Conservation (phyloP, 2,329 filamentous ascomycete species). For the Sporothrix pallida region DNA sequence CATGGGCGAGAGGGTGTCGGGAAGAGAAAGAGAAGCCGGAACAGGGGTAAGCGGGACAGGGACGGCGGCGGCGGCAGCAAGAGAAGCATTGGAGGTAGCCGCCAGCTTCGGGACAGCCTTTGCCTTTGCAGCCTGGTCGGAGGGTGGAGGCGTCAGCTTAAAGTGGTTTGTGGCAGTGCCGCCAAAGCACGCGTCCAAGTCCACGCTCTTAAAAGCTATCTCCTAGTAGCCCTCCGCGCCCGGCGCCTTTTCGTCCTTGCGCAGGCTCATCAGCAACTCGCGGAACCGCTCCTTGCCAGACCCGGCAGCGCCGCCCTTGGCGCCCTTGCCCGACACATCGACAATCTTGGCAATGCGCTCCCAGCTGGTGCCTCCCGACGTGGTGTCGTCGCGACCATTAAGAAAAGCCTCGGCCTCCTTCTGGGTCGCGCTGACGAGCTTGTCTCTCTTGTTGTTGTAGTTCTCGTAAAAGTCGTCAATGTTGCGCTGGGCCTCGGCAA, state of each 20-base stretch:
- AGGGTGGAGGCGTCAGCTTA: slow-evolving; percentile 23
- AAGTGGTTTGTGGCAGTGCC: slow-evolving; percentile 17
- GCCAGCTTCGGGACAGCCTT: neutral
- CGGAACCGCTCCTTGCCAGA: slow-evolving; percentile 97
- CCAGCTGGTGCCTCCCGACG: slow-evolving; percentile 95
- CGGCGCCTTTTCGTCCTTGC: slow-evolving; percentile 88
- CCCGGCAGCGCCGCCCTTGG: slow-evolving; percentile 82
- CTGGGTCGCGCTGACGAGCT: slow-evolving; percentile 83
- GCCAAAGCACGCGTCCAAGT: slow-evolving; percentile 24
- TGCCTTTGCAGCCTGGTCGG: neutral
- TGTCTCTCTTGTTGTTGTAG: slow-evolving; percentile 98
- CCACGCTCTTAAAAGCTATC: slow-evolving; percentile 33
- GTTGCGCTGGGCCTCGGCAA: slow-evolving; percentile 88
- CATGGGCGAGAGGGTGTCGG: neutral
- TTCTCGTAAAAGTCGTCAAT: slow-evolving; percentile 99
- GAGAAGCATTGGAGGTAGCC: too few relatives aligned
- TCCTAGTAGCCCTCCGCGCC: slow-evolving; percentile 67
- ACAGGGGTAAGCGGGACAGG: neutral
- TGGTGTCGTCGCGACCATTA: slow-evolving; percentile 85
- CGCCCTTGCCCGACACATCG: slow-evolving; percentile 93
- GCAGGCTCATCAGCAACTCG: slow-evolving; percentile 82
- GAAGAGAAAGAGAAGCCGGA: neutral
- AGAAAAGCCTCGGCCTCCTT: slow-evolving; percentile 95
- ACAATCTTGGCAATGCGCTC: slow-evolving; percentile 97
- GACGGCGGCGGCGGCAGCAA: neutral